A percentile compares a stretch with the other conserved stretches of the same genome.
phyloP scores from a whole-genome alignment of 805 yeast genomes.

The Yamadazyma philogaea region DNA sequence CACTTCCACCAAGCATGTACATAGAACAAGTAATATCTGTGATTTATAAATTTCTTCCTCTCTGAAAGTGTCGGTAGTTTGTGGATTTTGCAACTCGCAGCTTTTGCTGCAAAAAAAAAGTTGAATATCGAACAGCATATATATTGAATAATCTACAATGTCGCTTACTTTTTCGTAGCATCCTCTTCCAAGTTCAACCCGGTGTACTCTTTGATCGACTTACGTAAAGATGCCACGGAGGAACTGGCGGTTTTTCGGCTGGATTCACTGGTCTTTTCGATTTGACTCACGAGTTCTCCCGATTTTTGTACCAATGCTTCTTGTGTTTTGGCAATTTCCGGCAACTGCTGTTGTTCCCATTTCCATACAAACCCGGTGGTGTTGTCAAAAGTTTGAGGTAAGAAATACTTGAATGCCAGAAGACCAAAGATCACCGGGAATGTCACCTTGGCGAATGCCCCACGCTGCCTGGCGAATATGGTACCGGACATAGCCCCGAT shows the following conservation, averaged over 20 bases:
- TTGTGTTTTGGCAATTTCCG: conserved; percentile 64
- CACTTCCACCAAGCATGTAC: neutral
- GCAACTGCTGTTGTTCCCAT: conserved; percentile 58
- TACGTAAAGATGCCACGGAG: conserved; percentile 38
- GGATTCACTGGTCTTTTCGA: conserved; percentile 41
- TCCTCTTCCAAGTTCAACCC: conserved; percentile 67
- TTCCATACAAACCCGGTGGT: conserved; percentile 56
- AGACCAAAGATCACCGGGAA: conserved; percentile 62
- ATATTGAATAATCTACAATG: neutral
- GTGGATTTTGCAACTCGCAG: neutral
- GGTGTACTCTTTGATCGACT: conserved; percentile 51
- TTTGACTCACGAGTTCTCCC: conserved; percentile 39
- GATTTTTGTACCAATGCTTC: conserved; percentile 46
- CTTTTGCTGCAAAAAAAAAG: neutral
- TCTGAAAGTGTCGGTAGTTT: too few relatives aligned
- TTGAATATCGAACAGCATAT: too few relatives aligned
- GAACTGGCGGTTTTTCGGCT: conserved; percentile 36
- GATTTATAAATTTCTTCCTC: too few relatives aligned
- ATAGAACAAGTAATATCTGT: too few relatives aligned
- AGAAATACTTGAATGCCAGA: conserved; percentile 61
- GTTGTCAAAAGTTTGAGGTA: conserved; percentile 70
- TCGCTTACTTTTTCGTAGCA: conserved; percentile 45
- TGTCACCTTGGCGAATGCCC: conserved; percentile 49
- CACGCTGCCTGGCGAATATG: conserved; percentile 66
- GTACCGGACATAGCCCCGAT: conserved; percentile 72